Evolutionary conservation across 2,329 filamentous ascomycete genomes (phyloP), one percentile per base, ranked within the genome.

Genomic region (Sordariomycetes sp.): DNA sequence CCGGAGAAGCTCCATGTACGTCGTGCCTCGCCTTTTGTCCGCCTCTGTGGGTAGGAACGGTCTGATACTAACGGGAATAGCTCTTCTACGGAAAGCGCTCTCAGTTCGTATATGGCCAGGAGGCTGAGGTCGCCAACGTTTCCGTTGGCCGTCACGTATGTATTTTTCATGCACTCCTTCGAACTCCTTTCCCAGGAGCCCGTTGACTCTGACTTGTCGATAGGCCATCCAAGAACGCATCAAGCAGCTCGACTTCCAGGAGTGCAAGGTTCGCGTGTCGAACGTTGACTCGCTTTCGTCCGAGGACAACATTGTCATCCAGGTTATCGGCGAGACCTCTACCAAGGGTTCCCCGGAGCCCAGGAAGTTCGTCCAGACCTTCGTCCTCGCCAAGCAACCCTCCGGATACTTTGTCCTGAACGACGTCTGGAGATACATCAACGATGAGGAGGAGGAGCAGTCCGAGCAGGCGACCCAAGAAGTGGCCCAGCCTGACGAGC

Each of bases 331-430:
- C 64, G 93, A 97, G 76, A 95, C 94, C 67, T 96, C 92, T 67
- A 97, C 96, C 83, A 95, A 95, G 74, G 95, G 95, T 74, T 85
- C 84, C 54, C 86, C 87, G 63, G 89, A 94, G 60, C 90, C 93
- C 68, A 92, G 89, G 79, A 97, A 97, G 73, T 99, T 99, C 69
- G 88, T 92, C 48, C 94, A 99, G 80, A 97, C 93, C 57, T 99
- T 99, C 66, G 90, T 99, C 62, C 88, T 99, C 62, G 94, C 94
- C 54, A 86, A 93, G 73, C 94, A 99, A 76, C 90, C 90, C 55
- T 96, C 93, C 59, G 94, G 94, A 63, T 99, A 97, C 79, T 99
- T 96, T 67, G 93, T 99, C 37, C 83, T 99, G 66, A 99, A 99
- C 74, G 94, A 99, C 69, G 96, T 99, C 71, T 90, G 97, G 78